Evolutionary conservation across 495 filamentous ascomycete species (phyloP).

Genomic region (Trichocladium antarcticum): DNA sequence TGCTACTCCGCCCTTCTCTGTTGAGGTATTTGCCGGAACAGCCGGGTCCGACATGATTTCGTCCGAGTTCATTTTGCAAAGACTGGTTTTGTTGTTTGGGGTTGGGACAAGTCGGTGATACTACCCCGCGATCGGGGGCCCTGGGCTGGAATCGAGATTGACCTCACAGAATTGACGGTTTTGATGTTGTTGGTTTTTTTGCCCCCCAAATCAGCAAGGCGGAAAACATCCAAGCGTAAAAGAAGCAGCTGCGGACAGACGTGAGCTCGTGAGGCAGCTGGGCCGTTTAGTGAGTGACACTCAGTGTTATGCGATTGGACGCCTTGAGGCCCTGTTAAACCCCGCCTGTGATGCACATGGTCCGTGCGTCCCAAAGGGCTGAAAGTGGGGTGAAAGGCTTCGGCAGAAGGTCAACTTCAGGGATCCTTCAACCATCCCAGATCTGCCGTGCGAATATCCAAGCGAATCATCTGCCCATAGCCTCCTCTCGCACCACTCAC

Average conservation of each 20-base stretch:
- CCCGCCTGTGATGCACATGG: neutral
- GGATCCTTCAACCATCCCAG: neutral
- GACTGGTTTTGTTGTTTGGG: neutral
- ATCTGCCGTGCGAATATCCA: neutral
- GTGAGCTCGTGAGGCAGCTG: too few species aligned
- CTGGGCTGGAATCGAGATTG: too few species aligned
- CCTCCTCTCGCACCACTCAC: too few species aligned
- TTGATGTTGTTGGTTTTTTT: too few species aligned
- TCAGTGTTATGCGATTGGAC: neutral
- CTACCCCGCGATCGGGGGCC: too few species aligned
- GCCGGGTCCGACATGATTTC: slow-evolving; percentile 20
- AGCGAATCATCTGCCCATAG: neutral
- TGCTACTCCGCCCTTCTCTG: neutral
- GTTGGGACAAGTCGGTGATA: too few species aligned
- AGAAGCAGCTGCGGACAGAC: too few species aligned
- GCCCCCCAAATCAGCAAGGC: too few species aligned
- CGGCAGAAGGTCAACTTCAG: too few species aligned
- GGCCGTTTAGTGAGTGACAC: too few species aligned
- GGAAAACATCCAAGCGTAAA: too few species aligned
- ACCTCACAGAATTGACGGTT: too few species aligned
- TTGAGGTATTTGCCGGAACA: neutral
- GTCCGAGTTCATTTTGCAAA: slow-evolving; percentile 19
- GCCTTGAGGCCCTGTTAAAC: neutral
- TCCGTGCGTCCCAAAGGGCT: neutral
- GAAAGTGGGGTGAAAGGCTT: neutral